Percentiles rank a stretch among this genome's conserved stretches.
phyloP scores from a whole-genome alignment of 768 basidiomycete species.

The Suillus lakei region DNA sequence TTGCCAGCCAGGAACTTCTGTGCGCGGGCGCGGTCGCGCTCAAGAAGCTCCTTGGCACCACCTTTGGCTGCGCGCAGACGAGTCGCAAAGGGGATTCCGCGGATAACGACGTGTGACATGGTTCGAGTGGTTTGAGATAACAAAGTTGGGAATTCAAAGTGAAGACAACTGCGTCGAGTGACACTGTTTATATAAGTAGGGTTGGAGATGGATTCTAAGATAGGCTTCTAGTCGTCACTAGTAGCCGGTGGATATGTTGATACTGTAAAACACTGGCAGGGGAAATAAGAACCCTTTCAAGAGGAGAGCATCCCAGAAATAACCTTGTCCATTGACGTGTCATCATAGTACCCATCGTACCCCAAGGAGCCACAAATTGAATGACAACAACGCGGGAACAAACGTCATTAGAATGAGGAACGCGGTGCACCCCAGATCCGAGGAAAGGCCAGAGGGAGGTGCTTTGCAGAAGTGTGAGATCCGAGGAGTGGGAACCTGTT shows the following conservation, averaged over 20 bases:
- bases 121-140: conserved; percentile 8
- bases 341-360: background rate
- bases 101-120: conserved; percentile 44
- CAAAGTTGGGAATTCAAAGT: background rate
- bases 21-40: conserved; percentile 55
- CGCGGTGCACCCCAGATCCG: background rate
- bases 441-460: background rate
- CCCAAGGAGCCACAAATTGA: background rate
- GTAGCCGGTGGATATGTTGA: background rate
- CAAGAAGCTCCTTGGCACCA: conserved; percentile 49
- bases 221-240: background rate
- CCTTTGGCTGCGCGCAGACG: conserved; percentile 17
- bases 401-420: background rate
- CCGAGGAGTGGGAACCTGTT: background rate
- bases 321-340: background rate
- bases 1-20: conserved; percentile 58
- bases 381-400: background rate
- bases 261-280: background rate
- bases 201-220: background rate
- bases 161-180: background rate
- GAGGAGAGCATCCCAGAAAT: background rate
- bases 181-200: conserved; percentile 24
- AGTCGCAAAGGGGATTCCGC: conserved; percentile 47
- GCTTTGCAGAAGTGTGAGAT: background rate
- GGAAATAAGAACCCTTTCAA: background rate